Base-by-base conservation (phyloP, 129 eudicot genomes). In the Chrysanthemum seticuspe region DNA sequence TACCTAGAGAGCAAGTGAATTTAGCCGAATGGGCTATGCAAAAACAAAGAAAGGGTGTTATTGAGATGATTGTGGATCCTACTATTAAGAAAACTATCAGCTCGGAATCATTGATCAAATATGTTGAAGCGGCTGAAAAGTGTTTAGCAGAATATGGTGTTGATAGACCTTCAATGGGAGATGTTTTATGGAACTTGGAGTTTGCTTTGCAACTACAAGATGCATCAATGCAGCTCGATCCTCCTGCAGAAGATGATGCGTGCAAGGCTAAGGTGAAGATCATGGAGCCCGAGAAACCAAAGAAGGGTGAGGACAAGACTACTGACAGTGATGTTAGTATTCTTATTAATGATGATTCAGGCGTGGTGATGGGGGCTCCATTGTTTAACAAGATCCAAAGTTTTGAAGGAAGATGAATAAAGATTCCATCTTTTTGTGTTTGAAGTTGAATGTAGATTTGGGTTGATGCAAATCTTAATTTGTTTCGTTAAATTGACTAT, bases 11-110 rank as follows among this genome's bases (percentile, higher is more conserved):
- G 27, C 96, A 90, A 54, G 96, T 95, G 54, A 95, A 91, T 59
- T 77, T 95, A 56, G 99, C 99, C 2, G 99, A 91, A 73, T 95
- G 99, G 99, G 99, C 94, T 0, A 86, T 85, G 97, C 76, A 74
- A 3, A 80, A 84, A 59, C 83, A 95, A 56, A 66, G 79, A 36
- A 95, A 86, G 70, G 99, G 97, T 3, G 5, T 23, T 7, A 77
- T 90, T 0, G 85, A 77, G 29, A 83, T 80, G 74, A 88, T 95
- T 21, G 79, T 86, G 5, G 97, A 91, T 77, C 90, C 90, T 11
- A 60, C 70, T 2, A 84, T 91, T 2, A 78, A 16, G 12, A 87
- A 83, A 50, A 76, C 71, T 0, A 83, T 91, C n/a, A 54, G 78
- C 60, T 65, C 86, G 0, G 92, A 84, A 31, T 84, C 92, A 4